phyloP scores from a whole-genome alignment of 208 protist species.

The Leishmania major region DNA sequence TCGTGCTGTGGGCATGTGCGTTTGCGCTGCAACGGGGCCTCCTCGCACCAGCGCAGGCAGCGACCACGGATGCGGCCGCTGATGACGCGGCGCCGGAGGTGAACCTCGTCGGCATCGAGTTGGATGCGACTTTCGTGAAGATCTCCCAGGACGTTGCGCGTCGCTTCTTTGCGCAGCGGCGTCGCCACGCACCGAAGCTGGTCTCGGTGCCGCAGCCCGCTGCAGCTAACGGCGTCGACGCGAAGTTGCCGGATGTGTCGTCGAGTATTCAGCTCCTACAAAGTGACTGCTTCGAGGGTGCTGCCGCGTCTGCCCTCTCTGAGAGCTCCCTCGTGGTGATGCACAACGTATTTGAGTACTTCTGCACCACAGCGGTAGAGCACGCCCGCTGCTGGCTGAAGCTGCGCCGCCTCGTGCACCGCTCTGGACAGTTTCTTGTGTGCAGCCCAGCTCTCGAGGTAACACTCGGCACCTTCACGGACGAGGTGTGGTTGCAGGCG shows the following conservation, averaged over 20 bases:
- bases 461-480: conserved; percentile 30
- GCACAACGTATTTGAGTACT: conserved; percentile 93
- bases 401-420: conserved; percentile 49
- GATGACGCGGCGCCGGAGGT: background rate
- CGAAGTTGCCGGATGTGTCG: conserved; percentile 16
- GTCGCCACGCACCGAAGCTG: conserved; percentile 19
- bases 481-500: conserved; percentile 22
- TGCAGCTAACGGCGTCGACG: background rate
- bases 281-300: conserved; percentile 68
- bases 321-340: conserved; percentile 70
- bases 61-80: background rate
- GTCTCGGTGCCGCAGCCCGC: background rate
- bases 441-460: conserved; percentile 63
- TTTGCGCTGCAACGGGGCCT: conserved; percentile 50
- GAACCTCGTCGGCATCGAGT: conserved; percentile 24
- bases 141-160: conserved; percentile 29
- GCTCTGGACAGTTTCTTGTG: conserved; percentile 60
- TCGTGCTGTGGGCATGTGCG: conserved; percentile 69
- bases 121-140: conserved; percentile 22
- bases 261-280: conserved; percentile 37
- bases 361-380: conserved; percentile 39
- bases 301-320: conserved; percentile 39
- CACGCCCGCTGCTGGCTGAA: conserved; percentile 72
- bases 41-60: background rate
- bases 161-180: conserved; percentile 39